Base-by-base conservation (phyloP, 2,329 filamentous ascomycete genomes). In the Cytospora piceae region DNA sequence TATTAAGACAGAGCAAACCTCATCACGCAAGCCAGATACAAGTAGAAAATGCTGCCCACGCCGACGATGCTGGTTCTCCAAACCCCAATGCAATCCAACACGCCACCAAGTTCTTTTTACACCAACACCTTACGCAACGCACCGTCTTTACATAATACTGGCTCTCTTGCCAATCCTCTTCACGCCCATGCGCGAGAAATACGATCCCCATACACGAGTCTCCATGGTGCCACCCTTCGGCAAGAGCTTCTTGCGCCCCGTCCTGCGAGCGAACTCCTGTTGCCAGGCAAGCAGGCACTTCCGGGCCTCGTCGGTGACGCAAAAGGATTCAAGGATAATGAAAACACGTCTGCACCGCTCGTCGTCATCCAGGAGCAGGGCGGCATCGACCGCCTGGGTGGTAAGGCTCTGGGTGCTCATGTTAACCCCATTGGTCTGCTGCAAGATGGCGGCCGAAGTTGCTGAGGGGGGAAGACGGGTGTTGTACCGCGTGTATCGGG, bases 241-340 rank as follows among this genome's bases (percentile, higher is more conserved):
- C 0, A 84, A 74, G 6, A 85, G 73, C 17, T 68, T 69, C 2
- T 77, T 73, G n/a, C 77, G 76, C 12, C 75, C 72, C 54, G 72
- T 68, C 4, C 72, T 75, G 9, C 80, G 77, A 32, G 84, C 83
- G 70, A 83, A 87, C 3, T 67, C 68, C 66, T 81, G 76, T 72
- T 85, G 83, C 80, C 83, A 87, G 4, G 73, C 69, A 34, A 75
- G 76, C 2, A 87, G 73, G 37, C 84, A 82, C 6, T 74, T 70
- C n/a, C 75, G 78, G 0, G 85, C 84, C 58, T 83, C 81, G 2
- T 70, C 70, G 0, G 81, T 86, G 11, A 72, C 71, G 66, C 85
- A 87, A 17, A 81, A 72, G 0, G 74, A 71, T 51, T 82, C 79
- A 0, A 87, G 78, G 37, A 81, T 75, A 2, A 70, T 57, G 61